Evolutionary conservation across 1,284 basidiomycete genomes (phyloP).

Genomic region (Amylostereum areolatum): DNA sequence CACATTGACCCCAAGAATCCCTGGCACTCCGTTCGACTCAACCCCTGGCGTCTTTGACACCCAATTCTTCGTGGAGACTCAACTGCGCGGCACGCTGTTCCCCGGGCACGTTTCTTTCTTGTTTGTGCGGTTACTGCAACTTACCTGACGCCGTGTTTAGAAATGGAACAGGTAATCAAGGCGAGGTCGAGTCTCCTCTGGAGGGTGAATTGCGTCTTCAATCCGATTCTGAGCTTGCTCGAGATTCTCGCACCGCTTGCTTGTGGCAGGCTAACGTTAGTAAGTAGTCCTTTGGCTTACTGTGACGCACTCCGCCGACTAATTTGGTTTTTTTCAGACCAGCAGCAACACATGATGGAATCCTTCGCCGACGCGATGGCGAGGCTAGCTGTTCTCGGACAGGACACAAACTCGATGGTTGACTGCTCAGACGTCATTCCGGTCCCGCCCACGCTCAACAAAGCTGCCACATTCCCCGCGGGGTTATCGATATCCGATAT

Average conservation of each 20-base stretch:
- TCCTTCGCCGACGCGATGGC: constrained; percentile 20
- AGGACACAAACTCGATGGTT: constrained; percentile 12
- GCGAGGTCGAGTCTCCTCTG: constrained; percentile 18
- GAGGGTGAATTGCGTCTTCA: constrained; percentile 22
- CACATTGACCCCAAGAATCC: constrained; percentile 18
- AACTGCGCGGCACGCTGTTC: constrained; percentile 26
- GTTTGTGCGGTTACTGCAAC: not conserved
- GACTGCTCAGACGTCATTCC: constrained; percentile 24
- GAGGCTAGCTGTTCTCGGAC: constrained; percentile 21
- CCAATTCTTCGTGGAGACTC: constrained; percentile 34
- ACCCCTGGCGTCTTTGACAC: constrained; percentile 29
- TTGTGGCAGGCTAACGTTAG: constrained; percentile 17
- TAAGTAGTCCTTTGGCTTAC: constrained; percentile 3
- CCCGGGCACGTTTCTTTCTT: constrained; percentile 14
- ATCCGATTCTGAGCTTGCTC: constrained; percentile 19
- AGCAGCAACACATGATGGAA: constrained; percentile 16
- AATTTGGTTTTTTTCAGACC: not conserved
- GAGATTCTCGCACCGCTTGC: constrained; percentile 17
- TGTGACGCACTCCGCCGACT: too few species aligned
- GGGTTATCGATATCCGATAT: constrained; percentile 17
- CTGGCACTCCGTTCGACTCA: constrained; percentile 24
- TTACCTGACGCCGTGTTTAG: constrained; percentile 1
- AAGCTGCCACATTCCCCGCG: constrained; percentile 19
- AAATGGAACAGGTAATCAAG: constrained; percentile 7
- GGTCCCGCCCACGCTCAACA: constrained; percentile 13